These are phyloP conservation scores for Scortechinia acanthostroma DNA, from an alignment of 2,329 filamentous ascomycete species.

Conservation along the genomic window DNA sequence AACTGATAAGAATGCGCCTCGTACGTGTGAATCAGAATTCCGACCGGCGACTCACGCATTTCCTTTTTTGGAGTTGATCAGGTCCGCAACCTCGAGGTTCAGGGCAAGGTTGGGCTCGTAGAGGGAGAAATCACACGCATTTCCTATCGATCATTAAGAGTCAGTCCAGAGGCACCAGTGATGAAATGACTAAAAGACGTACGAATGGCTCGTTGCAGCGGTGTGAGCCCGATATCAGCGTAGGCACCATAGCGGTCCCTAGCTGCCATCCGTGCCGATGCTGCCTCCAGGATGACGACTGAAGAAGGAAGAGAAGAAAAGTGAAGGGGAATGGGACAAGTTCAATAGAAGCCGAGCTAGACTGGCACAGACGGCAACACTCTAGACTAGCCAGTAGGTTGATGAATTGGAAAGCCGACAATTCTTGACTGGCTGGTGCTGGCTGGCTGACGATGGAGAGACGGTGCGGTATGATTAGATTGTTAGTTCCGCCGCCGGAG, in stretches of 20 bases:
- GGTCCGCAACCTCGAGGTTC: slow-evolving; percentile 90
- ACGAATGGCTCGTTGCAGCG: slow-evolving; percentile 89
- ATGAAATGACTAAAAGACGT: slow-evolving; percentile 29
- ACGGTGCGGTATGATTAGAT: background rate
- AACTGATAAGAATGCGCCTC: background rate
- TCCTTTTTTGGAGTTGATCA: slow-evolving; percentile 96
- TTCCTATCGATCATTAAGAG: background rate
- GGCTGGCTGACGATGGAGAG: no score
- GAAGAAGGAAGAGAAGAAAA: background rate
- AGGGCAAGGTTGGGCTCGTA: slow-evolving; percentile 95
- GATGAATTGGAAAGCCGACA: no score
- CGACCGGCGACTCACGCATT: slow-evolving; percentile 38
- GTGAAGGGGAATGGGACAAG: background rate
- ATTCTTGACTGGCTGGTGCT: no score
- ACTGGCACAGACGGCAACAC: no score
- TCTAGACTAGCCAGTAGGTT: no score
- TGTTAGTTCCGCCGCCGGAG: background rate
- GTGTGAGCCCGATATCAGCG: slow-evolving; percentile 56
- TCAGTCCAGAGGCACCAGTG: background rate
- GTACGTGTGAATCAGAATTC: background rate
- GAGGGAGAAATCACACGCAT: slow-evolving; percentile 89
- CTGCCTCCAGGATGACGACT: slow-evolving; percentile 70
- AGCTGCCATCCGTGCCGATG: slow-evolving; percentile 88
- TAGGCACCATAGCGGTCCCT: slow-evolving; percentile 83
- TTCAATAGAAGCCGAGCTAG: no score